phyloP scores from a whole-genome alignment of 2,329 filamentous ascomycete species.

The Aureobasidium sp. region DNA sequence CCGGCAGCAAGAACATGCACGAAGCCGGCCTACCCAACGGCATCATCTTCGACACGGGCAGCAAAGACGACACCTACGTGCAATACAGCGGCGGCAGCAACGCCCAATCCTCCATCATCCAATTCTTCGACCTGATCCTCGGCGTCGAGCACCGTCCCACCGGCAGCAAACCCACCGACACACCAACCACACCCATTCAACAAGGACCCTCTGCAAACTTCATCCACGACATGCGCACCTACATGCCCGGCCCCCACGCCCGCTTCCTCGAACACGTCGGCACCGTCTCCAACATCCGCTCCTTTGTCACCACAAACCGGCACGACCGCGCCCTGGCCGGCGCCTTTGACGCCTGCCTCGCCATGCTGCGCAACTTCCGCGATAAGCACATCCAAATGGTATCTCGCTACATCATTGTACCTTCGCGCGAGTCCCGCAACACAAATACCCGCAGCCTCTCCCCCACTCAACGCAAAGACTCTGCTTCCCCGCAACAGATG shows the following conservation, averaged over 20 bases:
- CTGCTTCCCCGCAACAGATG: conserved; percentile 23
- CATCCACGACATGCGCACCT: conserved; percentile 90
- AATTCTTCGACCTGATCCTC: conserved; percentile 91
- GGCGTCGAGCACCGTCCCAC: conserved; percentile 87
- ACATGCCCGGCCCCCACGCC: conserved; percentile 92
- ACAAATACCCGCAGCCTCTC: conserved; percentile 17
- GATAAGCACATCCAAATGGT: conserved; percentile 97
- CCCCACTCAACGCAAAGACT: neutral
- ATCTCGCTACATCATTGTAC: conserved; percentile 87
- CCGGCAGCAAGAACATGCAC: conserved; percentile 94
- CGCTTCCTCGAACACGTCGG: conserved; percentile 77
- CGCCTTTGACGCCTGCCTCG: conserved; percentile 85
- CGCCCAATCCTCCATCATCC: conserved; percentile 90
- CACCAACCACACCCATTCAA: conserved; percentile 29
- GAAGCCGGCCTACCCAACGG: conserved; percentile 85
- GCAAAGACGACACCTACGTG: conserved; percentile 50
- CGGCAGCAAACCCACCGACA: conserved; percentile 48
- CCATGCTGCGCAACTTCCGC: conserved; percentile 66
- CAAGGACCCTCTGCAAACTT: conserved; percentile 62
- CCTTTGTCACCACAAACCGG: conserved; percentile 60
- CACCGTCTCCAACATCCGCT: conserved; percentile 74
- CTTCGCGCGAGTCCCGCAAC: conserved; percentile 61
- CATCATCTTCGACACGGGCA: conserved; percentile 72
- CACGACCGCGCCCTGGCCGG: conserved; percentile 59
- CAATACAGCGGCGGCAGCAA: conserved; percentile 94